Base-by-base conservation (phyloP, 805 yeast genomes). In the Ogataea pilisensis region DNA sequence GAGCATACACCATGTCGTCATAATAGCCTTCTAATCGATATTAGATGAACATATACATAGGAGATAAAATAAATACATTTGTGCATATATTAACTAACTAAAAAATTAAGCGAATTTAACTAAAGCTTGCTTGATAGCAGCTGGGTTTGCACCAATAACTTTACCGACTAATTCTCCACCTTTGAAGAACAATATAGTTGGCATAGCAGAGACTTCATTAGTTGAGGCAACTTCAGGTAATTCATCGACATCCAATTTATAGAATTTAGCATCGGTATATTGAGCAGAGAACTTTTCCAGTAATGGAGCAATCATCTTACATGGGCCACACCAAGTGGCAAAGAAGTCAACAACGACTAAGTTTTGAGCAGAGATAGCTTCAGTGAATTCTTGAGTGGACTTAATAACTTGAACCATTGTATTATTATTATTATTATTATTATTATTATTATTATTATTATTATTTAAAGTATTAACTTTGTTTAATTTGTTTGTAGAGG, bases 271-370 rank as follows among this genome's bases (percentile, higher is more conserved):
- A 40, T 70, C 66, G 22, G 80, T 49, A 77, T 81, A 82, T 64
- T 81, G 78, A 35, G 66, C 64, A 32, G 89, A 71, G 60, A 90
- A 82, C 65, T 84, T 83, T 61, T 90, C 95, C 55, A 91, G 70
- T 70, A 87, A 71, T 55, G 99, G 99, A 41, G 96, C 90, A 68
- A 93, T 84, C 80, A 86, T 86, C 77, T 91, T 93, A 76, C 99
- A 91, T 48, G 99, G 98, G 55, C 97, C 97, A 69, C 99, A 91
- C 97, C 98, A 93, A 47, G 90, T 80, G 57, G 98, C 98, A 62
- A 78, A 90, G 73, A 91, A 93, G 73, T 93, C 98, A 54, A 93
- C 87, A 54, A 93, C 90, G 54, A 88, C 90, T 60, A 88, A 73
- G 55, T 84, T 85, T 31, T 48, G 26, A 52, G 76, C 77, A 43